These are phyloP conservation scores for Pestalotiopsis sp. DNA, from an alignment of 2,329 filamentous ascomycete genomes.

Conservation along the genomic window DNA sequence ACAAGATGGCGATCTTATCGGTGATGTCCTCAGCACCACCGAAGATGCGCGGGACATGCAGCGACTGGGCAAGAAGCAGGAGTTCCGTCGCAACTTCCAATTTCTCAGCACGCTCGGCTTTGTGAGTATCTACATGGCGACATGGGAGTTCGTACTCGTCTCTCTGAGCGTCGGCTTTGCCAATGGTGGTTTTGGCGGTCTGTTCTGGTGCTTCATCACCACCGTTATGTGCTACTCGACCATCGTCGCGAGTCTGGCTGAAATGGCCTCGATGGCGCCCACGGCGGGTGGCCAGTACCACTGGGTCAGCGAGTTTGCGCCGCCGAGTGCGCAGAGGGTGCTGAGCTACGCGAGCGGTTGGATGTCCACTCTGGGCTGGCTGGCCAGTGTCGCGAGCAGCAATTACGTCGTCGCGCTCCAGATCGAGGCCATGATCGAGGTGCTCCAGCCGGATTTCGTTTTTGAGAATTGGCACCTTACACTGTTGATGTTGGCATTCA, in stretches of 20 bases:
- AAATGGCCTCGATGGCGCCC: constrained; percentile 17
- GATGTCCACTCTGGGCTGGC: constrained; percentile 19
- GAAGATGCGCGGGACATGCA: constrained; percentile 13
- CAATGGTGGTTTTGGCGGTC: constrained; percentile 24
- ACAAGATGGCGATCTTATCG: not conserved
- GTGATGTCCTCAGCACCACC: not conserved
- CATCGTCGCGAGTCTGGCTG: constrained; percentile 21
- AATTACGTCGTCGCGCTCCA: constrained; percentile 16
- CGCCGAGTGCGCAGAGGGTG: constrained; percentile 10
- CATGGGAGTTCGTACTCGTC: constrained; percentile 26
- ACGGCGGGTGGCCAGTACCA: constrained; percentile 16
- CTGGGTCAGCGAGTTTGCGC: constrained; percentile 18
- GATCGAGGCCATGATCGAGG: constrained; percentile 17
- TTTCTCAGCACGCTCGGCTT: constrained; percentile 24
- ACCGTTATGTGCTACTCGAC: constrained; percentile 21
- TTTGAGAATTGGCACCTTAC: constrained; percentile 1
- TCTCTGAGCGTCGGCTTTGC: constrained; percentile 21
- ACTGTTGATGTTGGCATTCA: not conserved
- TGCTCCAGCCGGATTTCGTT: constrained; percentile 15
- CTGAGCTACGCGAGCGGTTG: constrained; percentile 16
- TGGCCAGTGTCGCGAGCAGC: constrained; percentile 16
- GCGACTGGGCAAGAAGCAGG: constrained; percentile 18
- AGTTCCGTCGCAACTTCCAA: constrained; percentile 17
- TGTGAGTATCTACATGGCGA: constrained; percentile 29
- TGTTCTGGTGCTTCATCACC: constrained; percentile 26